Base-by-base conservation (phyloP, 306 rosid species). In the Leucaena leucocephala region DNA sequence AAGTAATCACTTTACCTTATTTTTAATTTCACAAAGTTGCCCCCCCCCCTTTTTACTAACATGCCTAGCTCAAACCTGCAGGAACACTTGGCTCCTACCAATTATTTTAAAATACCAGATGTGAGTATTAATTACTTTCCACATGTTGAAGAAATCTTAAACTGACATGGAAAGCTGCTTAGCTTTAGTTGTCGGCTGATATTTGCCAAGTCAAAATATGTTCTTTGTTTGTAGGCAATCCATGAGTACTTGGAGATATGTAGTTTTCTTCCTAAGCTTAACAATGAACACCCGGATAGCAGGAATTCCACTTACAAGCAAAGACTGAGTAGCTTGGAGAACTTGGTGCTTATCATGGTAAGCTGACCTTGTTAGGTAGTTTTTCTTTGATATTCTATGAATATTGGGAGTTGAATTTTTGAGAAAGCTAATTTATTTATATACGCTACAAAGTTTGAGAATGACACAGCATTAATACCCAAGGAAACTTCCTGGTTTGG, bases 401-500 rank as follows among this genome's bases (percentile, higher is more conserved):
- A 36, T 16, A 50, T 59, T 45, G 39, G 33, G 7, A 36, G 66
- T 65, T 81, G 36, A 68, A 4, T 76, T 67, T 12, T 46, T 61
- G 75, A 66, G 61, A 55, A 55, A 76, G 77, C 44, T 72, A 61
- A 21, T 40, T 61, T 75, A 21, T 40, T 46, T 75, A 36, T 38
- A 14, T 66, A 27, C 49, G 38, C 58, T 52, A 69, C 72, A 76
- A 93, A 96, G 99, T 93, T 89, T 81, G 86, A 91, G 90, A 73
- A 87, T 0, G 98, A 96, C 84, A 79, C 80, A 19, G 97, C 91
- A 55, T 79, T 96, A 81, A 87, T 96, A 71, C 98, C 97, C 0
- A 91, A 80, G 81, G 99, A 96, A 85, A 96, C 96, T 27, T 78
- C 99, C 71, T 93, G 97, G 98, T 96, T 96, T 81, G 98, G 97